These are phyloP conservation scores for Solanum megistacrolobum DNA, from an alignment of 257 asterid species.

Conservation along the genomic window DNA sequence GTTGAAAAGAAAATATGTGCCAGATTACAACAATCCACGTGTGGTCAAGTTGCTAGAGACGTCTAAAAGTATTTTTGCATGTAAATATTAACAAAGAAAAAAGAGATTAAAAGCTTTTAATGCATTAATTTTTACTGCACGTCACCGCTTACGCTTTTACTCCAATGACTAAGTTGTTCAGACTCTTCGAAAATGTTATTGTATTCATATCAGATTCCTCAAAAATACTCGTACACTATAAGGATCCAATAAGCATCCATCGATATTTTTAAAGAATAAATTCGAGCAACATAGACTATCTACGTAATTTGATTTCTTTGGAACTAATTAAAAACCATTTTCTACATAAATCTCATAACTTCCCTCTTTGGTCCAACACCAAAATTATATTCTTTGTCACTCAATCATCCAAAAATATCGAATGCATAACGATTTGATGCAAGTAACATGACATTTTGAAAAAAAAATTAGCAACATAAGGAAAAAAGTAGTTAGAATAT, in stretches of 20 bases:
- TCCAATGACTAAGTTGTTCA: neutral
- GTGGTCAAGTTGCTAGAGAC: neutral
- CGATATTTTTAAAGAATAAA: neutral
- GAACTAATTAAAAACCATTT: neutral
- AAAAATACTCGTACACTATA: too few species aligned
- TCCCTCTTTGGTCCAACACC: neutral
- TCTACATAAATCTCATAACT: neutral
- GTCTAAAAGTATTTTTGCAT: neutral
- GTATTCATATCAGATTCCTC: fast-evolving
- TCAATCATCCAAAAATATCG: neutral
- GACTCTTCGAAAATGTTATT: neutral
- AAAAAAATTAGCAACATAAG: too few species aligned
- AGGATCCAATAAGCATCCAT: fast-evolving
- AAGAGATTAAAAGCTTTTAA: neutral
- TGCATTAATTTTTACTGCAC: neutral
- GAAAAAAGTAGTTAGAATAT: neutral
- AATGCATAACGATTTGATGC: too few species aligned
- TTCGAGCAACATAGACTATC: neutral
- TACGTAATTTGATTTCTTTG: neutral
- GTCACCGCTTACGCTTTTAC: neutral
- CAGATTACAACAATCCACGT: neutral
- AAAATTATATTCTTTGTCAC: neutral
- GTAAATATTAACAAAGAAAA: neutral
- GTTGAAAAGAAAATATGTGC: neutral
- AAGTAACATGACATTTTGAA: neutral